Conservation (phyloP, 495 filamentous ascomycete species). For the Sordaria brevicollis region DNA sequence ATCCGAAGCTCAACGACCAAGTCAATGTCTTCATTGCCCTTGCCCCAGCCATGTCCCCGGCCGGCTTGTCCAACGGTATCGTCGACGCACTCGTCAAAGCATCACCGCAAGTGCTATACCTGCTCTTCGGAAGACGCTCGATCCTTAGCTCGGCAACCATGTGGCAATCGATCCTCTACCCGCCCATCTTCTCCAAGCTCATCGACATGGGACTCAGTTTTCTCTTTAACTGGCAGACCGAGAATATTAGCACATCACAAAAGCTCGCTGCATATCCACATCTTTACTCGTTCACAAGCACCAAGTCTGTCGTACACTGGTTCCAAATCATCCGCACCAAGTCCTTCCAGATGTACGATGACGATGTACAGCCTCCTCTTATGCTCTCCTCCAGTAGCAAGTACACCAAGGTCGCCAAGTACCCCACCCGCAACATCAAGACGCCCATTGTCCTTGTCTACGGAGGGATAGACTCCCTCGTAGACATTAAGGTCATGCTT, state of each 20-base stretch:
- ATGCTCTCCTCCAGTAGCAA: slow-evolving; percentile 34
- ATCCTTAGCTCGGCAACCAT: slow-evolving; percentile 90
- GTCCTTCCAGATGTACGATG: slow-evolving; percentile 96
- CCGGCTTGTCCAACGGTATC: slow-evolving; percentile 76
- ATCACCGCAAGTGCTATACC: slow-evolving; percentile 83
- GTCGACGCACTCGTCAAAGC: slow-evolving; percentile 91
- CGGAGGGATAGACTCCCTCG: slow-evolving; percentile 83
- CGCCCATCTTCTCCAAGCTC: slow-evolving; percentile 80
- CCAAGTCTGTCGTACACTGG: slow-evolving; percentile 95
- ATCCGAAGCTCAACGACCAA: slow-evolving; percentile 84
- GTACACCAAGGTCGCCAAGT: slow-evolving; percentile 80
- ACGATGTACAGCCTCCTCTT: slow-evolving; percentile 59
- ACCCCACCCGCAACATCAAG: slow-evolving; percentile 92
- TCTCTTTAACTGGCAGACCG: slow-evolving; percentile 83
- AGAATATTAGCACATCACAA: slow-evolving; percentile 76
- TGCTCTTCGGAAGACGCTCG: slow-evolving; percentile 89
- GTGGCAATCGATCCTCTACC: slow-evolving; percentile 94
- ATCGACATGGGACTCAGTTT: slow-evolving; percentile 75
- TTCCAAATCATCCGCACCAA: slow-evolving; percentile 97
- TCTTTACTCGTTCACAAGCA: slow-evolving; percentile 90
- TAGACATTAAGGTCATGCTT: slow-evolving; percentile 91
- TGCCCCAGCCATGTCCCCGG: slow-evolving; percentile 91
- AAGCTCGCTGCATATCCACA: slow-evolving; percentile 97
- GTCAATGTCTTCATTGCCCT: slow-evolving; percentile 96
- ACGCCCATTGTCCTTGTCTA: slow-evolving; percentile 91